Conservation (phyloP, 2,329 filamentous ascomycete genomes). For the Reticulascus tulasneorum region DNA sequence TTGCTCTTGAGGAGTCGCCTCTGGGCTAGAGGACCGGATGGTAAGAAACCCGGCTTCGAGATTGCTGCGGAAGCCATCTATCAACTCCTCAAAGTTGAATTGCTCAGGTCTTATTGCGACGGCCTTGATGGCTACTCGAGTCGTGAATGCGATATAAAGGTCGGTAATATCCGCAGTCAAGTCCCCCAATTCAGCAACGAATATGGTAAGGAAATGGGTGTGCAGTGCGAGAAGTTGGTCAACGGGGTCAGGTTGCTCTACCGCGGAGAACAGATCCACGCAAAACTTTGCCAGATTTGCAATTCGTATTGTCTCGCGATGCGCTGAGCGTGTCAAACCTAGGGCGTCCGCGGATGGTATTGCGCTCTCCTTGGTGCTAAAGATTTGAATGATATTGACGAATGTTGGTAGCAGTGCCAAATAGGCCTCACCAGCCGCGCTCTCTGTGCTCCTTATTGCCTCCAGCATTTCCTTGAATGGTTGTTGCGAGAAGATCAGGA, state of each 20-base stretch:
- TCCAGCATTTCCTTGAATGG: constrained; percentile 31
- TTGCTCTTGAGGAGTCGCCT: constrained; percentile 30
- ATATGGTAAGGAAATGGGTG: constrained; percentile 39
- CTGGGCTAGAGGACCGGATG: constrained; percentile 24
- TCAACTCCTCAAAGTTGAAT: constrained; percentile 41
- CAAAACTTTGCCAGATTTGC: constrained; percentile 46
- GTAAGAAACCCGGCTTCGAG: constrained; percentile 44
- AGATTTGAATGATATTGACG: no score
- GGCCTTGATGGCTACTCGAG: constrained; percentile 48
- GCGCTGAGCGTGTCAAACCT: no score
- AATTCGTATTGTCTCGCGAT: no score
- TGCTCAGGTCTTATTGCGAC: constrained; percentile 46
- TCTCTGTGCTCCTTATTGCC: constrained; percentile 26
- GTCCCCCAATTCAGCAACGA: constrained; percentile 32
- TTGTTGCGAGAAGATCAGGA: constrained; percentile 32
- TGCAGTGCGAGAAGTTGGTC: constrained; percentile 42
- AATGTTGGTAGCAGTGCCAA: no score
- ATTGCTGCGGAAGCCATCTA: constrained; percentile 54
- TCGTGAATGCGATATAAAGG: constrained; percentile 44
- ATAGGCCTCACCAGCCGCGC: no score
- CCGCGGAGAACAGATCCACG: constrained; percentile 30
- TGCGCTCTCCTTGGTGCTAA: no score
- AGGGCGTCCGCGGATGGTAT: no score
- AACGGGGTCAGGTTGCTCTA: constrained; percentile 24
- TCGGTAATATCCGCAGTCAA: constrained; percentile 37